These are phyloP conservation scores for Nitzschia sp. DNA, from an alignment of 108 stramenopile genomes.

Conservation along the genomic window DNA sequence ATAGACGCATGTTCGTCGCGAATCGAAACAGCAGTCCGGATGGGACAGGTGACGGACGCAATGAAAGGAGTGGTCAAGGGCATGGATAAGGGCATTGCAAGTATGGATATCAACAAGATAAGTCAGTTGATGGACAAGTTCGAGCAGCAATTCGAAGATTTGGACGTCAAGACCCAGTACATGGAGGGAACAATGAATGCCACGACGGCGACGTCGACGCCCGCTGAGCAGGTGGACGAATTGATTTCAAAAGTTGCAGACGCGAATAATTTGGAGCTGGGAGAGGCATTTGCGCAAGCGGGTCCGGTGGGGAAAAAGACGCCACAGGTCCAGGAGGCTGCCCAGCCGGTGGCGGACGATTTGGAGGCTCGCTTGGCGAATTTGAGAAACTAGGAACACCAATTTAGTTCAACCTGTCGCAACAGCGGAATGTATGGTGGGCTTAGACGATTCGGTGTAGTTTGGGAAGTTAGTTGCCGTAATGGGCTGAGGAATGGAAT, in stretches of 20 bases:
- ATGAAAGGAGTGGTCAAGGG: conserved; percentile 95
- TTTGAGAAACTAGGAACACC: conserved; percentile 57
- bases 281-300: conserved; percentile 75
- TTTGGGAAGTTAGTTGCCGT: too few relatives aligned
- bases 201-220: conserved; percentile 94
- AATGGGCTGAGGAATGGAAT: too few relatives aligned
- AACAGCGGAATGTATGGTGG: too few relatives aligned
- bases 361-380: conserved; percentile 85
- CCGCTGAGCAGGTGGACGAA: conserved; percentile 94
- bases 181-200: conserved; percentile 97
- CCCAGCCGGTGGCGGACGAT: conserved; percentile 58
- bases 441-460: too few relatives aligned
- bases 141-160: conserved; percentile 98
- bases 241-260: conserved; percentile 94
- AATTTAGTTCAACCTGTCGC: too few relatives aligned
- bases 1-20: conserved; percentile 96
- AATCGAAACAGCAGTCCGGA: conserved; percentile 96
- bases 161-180: conserved; percentile 94
- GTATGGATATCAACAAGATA: conserved; percentile 96
- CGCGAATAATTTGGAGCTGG: conserved; percentile 85
- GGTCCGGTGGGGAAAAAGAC: conserved; percentile 81
- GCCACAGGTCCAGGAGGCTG: conserved; percentile 54
- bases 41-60: conserved; percentile 88
- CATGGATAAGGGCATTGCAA: conserved; percentile 88
- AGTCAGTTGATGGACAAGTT: conserved; percentile 93